A percentile compares a stretch with the other conserved stretches of the same genome.
Conservation (phyloP, 768 basidiomycete species). For the Serpula lacrymans region DNA sequence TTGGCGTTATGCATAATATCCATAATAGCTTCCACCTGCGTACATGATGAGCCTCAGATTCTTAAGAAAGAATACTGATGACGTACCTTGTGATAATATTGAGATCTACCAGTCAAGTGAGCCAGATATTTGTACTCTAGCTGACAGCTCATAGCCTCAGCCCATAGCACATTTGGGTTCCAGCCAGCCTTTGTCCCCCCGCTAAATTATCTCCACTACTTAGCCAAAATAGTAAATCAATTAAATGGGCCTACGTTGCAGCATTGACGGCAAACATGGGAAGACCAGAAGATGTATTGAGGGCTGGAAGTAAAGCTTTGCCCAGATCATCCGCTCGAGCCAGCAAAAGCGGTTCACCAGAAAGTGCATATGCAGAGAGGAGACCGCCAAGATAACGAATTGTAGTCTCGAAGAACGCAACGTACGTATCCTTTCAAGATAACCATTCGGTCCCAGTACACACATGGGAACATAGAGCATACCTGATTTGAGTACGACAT, state of each 20-base stretch:
- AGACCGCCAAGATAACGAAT: conserved; percentile 79
- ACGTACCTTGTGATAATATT: conserved; percentile 30
- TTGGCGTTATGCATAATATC: conserved; percentile 18
- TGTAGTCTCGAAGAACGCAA: conserved; percentile 70
- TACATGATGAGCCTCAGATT: background rate
- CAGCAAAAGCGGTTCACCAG: conserved; percentile 55
- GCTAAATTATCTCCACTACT: conserved; percentile 15
- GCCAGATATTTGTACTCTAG: conserved; percentile 54
- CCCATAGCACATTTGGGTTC: conserved; percentile 22
- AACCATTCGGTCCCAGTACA: background rate
- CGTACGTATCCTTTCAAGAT: conserved; percentile 26
- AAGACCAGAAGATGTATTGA: conserved; percentile 41
- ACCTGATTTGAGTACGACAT: conserved; percentile 38
- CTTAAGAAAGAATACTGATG: background rate
- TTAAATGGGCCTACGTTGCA: conserved; percentile 32
- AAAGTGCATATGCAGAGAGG: conserved; percentile 74
- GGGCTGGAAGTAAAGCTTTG: conserved; percentile 38
- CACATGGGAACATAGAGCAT: conserved; percentile 11
- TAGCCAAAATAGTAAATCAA: conserved; percentile 1
- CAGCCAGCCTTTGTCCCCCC: conserved; percentile 33
- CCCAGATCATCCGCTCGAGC: conserved; percentile 68
- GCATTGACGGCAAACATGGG: conserved; percentile 48
- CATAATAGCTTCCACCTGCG: conserved; percentile 35
- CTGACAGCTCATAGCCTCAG: conserved; percentile 46
- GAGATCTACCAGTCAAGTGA: conserved; percentile 41